phyloP scores from a whole-genome alignment of 768 basidiomycete species.

The Kwoniella sp. region DNA sequence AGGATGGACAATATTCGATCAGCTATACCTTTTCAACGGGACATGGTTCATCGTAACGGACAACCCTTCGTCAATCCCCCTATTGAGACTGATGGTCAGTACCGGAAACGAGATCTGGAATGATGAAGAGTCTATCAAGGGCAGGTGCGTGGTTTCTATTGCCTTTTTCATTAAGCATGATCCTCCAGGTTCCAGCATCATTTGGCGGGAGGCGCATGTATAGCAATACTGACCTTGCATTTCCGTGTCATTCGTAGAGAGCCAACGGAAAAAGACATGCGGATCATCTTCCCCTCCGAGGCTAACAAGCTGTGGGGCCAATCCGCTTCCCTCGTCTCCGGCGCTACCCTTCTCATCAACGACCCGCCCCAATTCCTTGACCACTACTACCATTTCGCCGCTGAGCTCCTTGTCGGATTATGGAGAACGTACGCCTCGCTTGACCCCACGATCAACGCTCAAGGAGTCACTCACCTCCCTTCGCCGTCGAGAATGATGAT shows the following conservation, averaged over 20 bases:
- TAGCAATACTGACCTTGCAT: too few species aligned
- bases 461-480: conserved; percentile 73
- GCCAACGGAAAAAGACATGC: conserved; percentile 78
- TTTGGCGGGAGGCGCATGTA: neutral
- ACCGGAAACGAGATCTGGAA: conserved; percentile 67
- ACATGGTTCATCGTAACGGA: conserved; percentile 80
- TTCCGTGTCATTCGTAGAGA: conserved; percentile 56
- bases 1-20: conserved; percentile 92
- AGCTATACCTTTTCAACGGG: conserved; percentile 77
- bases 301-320: conserved; percentile 72
- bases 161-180: neutral
- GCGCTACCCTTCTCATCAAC: conserved; percentile 78
- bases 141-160: conserved; percentile 36
- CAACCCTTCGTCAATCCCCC: conserved; percentile 68
- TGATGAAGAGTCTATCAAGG: conserved; percentile 63
- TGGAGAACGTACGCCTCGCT: conserved; percentile 88
- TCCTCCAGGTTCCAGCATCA: too few species aligned
- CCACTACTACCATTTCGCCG: conserved; percentile 92
- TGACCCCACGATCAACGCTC: conserved; percentile 67
- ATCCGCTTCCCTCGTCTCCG: conserved; percentile 74
- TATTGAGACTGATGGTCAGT: conserved; percentile 70
- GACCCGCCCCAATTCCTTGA: conserved; percentile 84
- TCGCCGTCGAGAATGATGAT: conserved; percentile 76
- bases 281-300: conserved; percentile 69
- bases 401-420: conserved; percentile 87